Evolutionary conservation across 768 basidiomycete species (phyloP), one percentile per base, ranked within the genome.

Genomic region (Naganishia randhawae): DNA sequence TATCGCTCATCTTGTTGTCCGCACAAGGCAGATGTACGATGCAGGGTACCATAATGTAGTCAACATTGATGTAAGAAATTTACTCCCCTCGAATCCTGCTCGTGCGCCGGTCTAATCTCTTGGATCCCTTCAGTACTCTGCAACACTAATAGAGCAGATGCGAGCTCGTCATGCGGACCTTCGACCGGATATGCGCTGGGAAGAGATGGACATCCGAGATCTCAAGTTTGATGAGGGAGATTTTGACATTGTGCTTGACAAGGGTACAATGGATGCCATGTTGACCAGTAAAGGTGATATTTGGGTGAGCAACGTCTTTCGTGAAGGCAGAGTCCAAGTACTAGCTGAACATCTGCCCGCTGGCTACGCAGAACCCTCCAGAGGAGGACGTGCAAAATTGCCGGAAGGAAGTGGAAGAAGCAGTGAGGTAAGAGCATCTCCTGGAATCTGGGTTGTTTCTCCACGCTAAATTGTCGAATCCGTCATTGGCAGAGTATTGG

Each of bases 191-290:
- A 81, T 81, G 80, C 62, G 53, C 51, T 81, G 80, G 80, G 68
- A 72, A 22, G 79, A 79, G 69, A 80, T 80, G 80, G 80, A 81
- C 66, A 77, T 80, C 35, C 68, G 79, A 66, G 69, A 77, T 51
- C 72, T 81, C 11, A 64, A 74, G 54, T 79, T 77, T 68, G 70
- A 71, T 5, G 75, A 78, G 19, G 77, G 66, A n/a, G 65, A 70
- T 32, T 80, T 79, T 63, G 80, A 81, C 53, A 67, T 81, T 45
- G 75, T 79, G 16, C 73, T 81, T 16, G 80, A 81, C 70, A 81
- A 81, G 77, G 78, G 77, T 0, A 78, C 77, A 4, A 78, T 80
- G 78, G 76, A 80, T 66, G 78, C 78, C 0, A 78, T 80, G 77
- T 69, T 80, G 62, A 79, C 78, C 22, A 78, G 73, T 5, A 79